Conservation (phyloP, 78 protist species). For the Dictyostelium firmibasis region DNA sequence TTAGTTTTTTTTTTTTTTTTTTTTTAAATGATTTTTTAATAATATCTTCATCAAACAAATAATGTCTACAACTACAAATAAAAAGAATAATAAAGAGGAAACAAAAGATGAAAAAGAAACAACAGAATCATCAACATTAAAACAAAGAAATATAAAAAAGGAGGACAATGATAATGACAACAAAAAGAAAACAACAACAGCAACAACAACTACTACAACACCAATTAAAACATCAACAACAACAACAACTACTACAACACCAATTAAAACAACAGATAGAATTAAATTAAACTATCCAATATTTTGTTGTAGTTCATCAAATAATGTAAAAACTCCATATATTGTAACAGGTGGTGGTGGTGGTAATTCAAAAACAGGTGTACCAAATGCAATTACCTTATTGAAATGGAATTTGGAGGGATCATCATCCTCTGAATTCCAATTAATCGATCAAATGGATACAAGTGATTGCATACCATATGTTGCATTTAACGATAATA, state of each 20-base stretch:
- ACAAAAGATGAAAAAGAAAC: not conserved
- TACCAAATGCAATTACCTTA: conserved; percentile 34
- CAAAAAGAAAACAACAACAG: not conserved
- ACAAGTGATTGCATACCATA: conserved; percentile 28
- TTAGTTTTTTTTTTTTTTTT: not conserved
- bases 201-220: not conserved
- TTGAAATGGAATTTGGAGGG: conserved; percentile 22
- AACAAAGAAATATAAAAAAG: not conserved
- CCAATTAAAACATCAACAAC: not conserved
- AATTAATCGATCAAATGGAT: not conserved
- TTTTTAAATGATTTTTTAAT: not conserved
- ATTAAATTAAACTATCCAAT: conserved; percentile 20
- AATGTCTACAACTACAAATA: not conserved
- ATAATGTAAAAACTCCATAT: not conserved
- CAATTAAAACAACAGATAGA: not conserved
- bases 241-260: not conserved
- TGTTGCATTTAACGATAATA: not conserved
- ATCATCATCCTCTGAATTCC: not conserved
- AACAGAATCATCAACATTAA: not conserved
- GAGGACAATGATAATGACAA: not conserved
- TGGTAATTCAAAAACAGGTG: conserved; percentile 56
- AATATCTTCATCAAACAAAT: not conserved
- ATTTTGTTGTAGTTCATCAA: conserved; percentile 30
- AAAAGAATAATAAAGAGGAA: not conserved
- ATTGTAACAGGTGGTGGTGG: conserved; percentile 72